Conservation (phyloP, 306 rosid genomes). For the Crotalaria pallida region DNA sequence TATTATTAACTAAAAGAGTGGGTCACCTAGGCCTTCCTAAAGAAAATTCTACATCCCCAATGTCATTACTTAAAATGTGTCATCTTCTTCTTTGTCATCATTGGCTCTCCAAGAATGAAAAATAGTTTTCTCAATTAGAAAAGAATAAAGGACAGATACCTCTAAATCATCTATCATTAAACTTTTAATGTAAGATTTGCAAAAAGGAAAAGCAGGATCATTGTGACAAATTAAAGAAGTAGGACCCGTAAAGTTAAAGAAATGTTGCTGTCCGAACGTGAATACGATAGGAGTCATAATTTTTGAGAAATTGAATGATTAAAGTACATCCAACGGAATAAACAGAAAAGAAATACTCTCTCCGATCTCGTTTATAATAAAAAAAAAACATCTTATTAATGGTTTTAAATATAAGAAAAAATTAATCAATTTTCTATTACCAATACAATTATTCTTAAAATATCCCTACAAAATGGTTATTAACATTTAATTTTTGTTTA, state of each 20-base stretch:
- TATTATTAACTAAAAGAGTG: constrained; percentile 30
- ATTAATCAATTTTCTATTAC: too few species aligned
- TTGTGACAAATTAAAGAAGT: constrained; percentile 44
- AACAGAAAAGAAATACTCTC: constrained; percentile 42
- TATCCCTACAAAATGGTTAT: too few species aligned
- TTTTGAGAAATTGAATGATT: constrained; percentile 31
- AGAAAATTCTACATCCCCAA: constrained; percentile 46
- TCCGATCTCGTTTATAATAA: too few species aligned
- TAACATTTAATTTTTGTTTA: too few species aligned
- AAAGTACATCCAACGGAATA: constrained; percentile 45
- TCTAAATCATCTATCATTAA: constrained; percentile 41
- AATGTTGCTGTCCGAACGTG: constrained; percentile 47
- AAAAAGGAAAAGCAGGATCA: constrained; percentile 44
- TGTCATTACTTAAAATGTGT: constrained; percentile 46
- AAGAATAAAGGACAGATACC: constrained; percentile 36
- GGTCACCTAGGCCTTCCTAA: constrained; percentile 26
- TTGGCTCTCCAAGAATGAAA: constrained; percentile 33
- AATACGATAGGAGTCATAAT: constrained; percentile 35
- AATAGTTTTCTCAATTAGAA: constrained; percentile 36
- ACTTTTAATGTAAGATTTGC: constrained; percentile 53
- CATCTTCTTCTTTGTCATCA: constrained; percentile 31
- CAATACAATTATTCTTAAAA: too few species aligned
- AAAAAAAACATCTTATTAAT: too few species aligned
- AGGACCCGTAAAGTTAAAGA: constrained; percentile 53
- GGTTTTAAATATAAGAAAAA: too few species aligned